Percentiles rank a stretch among this genome's conserved stretches.
These are phyloP conservation scores for Diaporthe aspalathi DNA, from an alignment of 2,329 filamentous ascomycete species.

Conservation along the genomic window DNA sequence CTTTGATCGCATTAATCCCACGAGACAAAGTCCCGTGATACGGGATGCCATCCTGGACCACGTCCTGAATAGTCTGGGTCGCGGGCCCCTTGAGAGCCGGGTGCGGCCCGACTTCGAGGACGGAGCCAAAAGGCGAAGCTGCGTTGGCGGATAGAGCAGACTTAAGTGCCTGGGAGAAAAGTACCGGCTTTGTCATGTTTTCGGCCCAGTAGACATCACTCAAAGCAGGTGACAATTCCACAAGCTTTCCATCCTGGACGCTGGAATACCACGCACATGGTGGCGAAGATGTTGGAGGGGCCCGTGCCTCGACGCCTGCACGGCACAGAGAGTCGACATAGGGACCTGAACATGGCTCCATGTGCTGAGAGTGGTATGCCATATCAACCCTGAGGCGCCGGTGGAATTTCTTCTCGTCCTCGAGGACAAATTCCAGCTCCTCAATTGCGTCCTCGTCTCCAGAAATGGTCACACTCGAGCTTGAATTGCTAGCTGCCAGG, in stretches of 20 bases:
- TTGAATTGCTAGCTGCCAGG: constrained; percentile 47
- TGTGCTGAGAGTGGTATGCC: constrained; percentile 55
- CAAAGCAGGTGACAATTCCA: constrained; percentile 30
- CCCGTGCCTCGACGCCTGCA: neutral
- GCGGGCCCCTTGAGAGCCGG: constrained; percentile 55
- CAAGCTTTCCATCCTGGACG: constrained; percentile 38
- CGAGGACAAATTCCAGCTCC: constrained; percentile 41
- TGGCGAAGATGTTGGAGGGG: neutral
- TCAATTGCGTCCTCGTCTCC: constrained; percentile 46
- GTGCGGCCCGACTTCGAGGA: constrained; percentile 49
- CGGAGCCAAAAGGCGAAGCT: constrained; percentile 10
- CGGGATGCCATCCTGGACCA: constrained; percentile 37
- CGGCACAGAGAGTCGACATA: constrained; percentile 33
- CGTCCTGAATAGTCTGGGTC: constrained; percentile 45
- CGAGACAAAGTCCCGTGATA: constrained; percentile 44
- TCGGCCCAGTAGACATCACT: constrained; percentile 39
- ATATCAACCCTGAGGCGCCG: constrained; percentile 50
- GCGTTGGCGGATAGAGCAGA: constrained; percentile 20
- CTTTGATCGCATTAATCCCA: constrained; percentile 39
- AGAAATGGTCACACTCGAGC: constrained; percentile 45
- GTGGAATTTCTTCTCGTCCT: constrained; percentile 45
- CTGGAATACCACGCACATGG: constrained; percentile 42
- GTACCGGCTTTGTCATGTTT: constrained; percentile 43
- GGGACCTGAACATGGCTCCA: constrained; percentile 41
- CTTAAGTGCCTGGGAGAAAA: constrained; percentile 41